Conservation (phyloP, 225 moss, liverwort and hornwort genomes). For the Climacium dendroides region DNA sequence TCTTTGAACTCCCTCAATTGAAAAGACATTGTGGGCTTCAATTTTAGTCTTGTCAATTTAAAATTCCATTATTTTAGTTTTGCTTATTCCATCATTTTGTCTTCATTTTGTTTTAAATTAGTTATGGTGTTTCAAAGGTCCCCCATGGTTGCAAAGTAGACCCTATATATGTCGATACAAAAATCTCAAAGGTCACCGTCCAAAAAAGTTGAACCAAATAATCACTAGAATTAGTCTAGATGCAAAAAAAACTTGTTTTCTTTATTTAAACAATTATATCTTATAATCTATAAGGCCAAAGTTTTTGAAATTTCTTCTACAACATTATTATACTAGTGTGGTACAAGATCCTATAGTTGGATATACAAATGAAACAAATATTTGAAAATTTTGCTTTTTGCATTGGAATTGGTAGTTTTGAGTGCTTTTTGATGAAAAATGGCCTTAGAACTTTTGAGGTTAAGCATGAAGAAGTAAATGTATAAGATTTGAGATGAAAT, state of each 20-base stretch:
- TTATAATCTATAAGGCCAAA: not conserved
- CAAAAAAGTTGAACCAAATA: rapidly evolving
- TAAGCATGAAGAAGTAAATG: not conserved
- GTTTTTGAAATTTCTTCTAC: not conserved
- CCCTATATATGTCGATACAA: not conserved
- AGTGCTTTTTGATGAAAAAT: not conserved
- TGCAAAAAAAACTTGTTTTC: not conserved
- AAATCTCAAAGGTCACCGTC: not conserved
- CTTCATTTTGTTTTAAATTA: not conserved
- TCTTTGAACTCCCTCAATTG: not conserved
- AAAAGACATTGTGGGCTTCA: not conserved
- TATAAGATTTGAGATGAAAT: not conserved
- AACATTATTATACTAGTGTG: not conserved
- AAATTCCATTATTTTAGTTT: not conserved
- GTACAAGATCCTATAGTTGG: not conserved
- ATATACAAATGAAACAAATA: not conserved
- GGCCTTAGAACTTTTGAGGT: not conserved
- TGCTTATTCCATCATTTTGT: not conserved
- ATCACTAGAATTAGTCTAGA: not conserved
- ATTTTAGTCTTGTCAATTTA: not conserved
- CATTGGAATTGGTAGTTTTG: not conserved
- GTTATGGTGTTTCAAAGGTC: not conserved
- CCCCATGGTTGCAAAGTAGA: not conserved
- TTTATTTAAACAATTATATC: not conserved
- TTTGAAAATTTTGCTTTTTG: not conserved